Evolutionary conservation across 331 rosid genomes (phyloP).

Genomic region (Malus hybrid): DNA sequence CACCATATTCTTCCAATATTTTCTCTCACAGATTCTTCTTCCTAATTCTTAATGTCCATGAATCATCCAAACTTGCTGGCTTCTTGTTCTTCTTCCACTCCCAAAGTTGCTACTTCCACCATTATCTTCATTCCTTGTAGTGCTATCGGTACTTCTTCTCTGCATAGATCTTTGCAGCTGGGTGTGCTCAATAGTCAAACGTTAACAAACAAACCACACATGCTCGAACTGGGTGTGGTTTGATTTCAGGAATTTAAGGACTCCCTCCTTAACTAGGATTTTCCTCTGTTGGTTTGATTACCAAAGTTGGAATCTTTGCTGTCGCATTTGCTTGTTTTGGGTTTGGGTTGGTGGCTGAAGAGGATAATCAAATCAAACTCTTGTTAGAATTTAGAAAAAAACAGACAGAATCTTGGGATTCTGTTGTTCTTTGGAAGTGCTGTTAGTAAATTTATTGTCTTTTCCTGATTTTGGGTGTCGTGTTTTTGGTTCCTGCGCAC

Average conservation of each 20-base stretch:
- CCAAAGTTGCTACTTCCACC: slow-evolving; percentile 5
- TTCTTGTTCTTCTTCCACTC: slow-evolving; percentile 10
- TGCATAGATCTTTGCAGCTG: slow-evolving; percentile 15
- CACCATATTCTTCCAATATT: slow-evolving; percentile 18
- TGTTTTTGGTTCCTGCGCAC: slow-evolving; percentile 26
- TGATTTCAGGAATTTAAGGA: slow-evolving; percentile 22
- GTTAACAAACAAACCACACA: slow-evolving; percentile 18
- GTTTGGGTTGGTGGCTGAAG: slow-evolving; percentile 51
- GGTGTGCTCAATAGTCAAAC: slow-evolving; percentile 17
- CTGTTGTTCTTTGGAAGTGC: slow-evolving; percentile 32
- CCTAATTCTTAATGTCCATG: slow-evolving; percentile 27
- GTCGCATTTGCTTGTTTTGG: slow-evolving; percentile 37
- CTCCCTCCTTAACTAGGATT: slow-evolving; percentile 10
- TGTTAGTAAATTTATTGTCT: slow-evolving; percentile 32
- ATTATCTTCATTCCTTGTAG: slow-evolving; percentile 7
- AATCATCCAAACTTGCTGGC: slow-evolving; percentile 27
- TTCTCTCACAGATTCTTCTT: slow-evolving; percentile 37
- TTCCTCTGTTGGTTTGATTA: slow-evolving; percentile 25
- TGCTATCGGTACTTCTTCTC: neutral
- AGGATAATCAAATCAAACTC: slow-evolving; percentile 43
- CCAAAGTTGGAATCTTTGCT: slow-evolving; percentile 48
- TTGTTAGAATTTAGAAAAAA: slow-evolving; percentile 27
- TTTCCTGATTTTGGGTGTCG: slow-evolving; percentile 19
- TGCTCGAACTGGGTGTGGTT: slow-evolving; percentile 22
- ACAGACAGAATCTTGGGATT: slow-evolving; percentile 67